Base-by-base conservation (phyloP, 2,329 filamentous ascomycete species). In the Trichoderma simmonsii region DNA sequence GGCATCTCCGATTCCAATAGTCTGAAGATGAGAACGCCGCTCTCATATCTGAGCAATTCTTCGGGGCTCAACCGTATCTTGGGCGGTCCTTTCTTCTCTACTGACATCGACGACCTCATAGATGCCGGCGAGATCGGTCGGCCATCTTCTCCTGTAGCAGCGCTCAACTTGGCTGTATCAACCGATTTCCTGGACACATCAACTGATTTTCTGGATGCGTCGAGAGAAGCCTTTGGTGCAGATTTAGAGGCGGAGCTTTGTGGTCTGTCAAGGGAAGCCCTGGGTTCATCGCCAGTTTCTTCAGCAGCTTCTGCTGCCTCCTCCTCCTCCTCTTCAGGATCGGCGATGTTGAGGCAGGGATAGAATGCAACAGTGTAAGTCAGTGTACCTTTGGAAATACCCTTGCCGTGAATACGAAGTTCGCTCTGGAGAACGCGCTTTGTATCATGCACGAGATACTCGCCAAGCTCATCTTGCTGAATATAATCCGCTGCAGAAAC, bases 21-120 rank as follows among this genome's bases (percentile, higher is more conserved):
- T 79, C 95, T 95, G 87, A 99, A 98, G 70, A 99, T 93, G 74
- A 99, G 86, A 71, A 99, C 88, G 75, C 96, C 96, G 71, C 93
- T 96, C 83, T 98, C 94, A 79, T 98, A 92, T 78, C 92, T 90
- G 76, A 92, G 83, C 24, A 99, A 86, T 79, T 98, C 93, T 73
- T 98, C 92, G 0, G 90, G 89, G 5, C 88, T 90, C 64, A 99
- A 88, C 70, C 87, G 90, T 74, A 98, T 85, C 84, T 97, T 97
- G 32, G 93, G 92, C 15, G 90, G 85, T 51, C 86, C 86, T 76
- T 86, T 88, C 6, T 80, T 82, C 65, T 85, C 82, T 63, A 85
- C 85, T 74, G 89, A 80, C 15, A 78, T 73, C 9, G 81, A 81
- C 12, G 75, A 74, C 15, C 78, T 74, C 12, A 76, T 87, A 11